Percentiles rank a stretch among this genome's conserved stretches.
These are phyloP conservation scores for Melocanna baccifera DNA, from an alignment of 176 grass and related monocot species.

Conservation along the genomic window DNA sequence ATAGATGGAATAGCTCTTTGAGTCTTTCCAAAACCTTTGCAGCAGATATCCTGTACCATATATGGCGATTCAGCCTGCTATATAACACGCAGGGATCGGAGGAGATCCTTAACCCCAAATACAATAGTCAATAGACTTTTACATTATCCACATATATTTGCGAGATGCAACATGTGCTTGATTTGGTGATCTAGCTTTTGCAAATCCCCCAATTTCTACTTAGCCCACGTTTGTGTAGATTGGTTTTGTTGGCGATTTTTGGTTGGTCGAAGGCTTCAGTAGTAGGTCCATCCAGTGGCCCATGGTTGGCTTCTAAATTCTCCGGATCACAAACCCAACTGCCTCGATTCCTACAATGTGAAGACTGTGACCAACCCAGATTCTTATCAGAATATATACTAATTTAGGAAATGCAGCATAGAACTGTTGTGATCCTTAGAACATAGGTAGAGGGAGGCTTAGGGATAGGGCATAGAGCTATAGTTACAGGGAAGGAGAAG, in stretches of 20 bases:
- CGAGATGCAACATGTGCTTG: background rate
- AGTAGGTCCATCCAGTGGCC: background rate
- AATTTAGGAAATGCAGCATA: background rate
- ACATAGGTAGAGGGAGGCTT: background rate
- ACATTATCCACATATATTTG: background rate
- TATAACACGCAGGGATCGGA: too few relatives aligned
- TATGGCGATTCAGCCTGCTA: too few relatives aligned
- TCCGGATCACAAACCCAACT: background rate
- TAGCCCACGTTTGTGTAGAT: background rate
- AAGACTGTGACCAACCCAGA: background rate
- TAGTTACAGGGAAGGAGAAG: background rate
- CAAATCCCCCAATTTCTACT: background rate
- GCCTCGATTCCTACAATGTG: background rate
- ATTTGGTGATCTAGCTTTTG: background rate
- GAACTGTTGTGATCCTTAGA: conserved; percentile 7
- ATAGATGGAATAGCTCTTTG: too few relatives aligned
- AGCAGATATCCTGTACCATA: too few relatives aligned
- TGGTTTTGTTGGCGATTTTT: background rate
- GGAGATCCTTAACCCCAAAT: too few relatives aligned
- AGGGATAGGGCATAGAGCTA: background rate
- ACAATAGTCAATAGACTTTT: too few relatives aligned
- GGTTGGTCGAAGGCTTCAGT: background rate
- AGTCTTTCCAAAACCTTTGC: too few relatives aligned
- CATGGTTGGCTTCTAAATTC: background rate
- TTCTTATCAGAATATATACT: background rate